Evolutionary conservation across 805 yeast species (phyloP).

Genomic region (Candida sithepensis): DNA sequence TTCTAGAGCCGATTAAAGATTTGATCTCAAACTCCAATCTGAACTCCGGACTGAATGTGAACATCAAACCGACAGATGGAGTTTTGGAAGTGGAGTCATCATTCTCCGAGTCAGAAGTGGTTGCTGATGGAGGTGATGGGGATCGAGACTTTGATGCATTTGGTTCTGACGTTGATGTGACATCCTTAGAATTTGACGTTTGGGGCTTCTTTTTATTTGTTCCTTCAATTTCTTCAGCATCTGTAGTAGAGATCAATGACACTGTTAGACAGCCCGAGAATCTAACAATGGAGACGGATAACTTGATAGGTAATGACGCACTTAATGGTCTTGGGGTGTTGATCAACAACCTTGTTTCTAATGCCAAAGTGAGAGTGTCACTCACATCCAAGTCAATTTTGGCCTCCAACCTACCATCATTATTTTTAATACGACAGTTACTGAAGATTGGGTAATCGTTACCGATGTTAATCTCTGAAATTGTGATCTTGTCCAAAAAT

Average conservation of each 20-base stretch:
- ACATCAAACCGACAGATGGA: slow-evolving; percentile 63
- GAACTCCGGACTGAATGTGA: slow-evolving; percentile 90
- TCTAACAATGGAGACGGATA: slow-evolving; percentile 83
- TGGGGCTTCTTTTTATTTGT: slow-evolving; percentile 7
- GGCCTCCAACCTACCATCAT: slow-evolving; percentile 64
- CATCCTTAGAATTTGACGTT: slow-evolving; percentile 10
- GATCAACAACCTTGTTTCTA: slow-evolving; percentile 72
- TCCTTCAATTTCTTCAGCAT: slow-evolving; percentile 22
- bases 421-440: slow-evolving; percentile 72
- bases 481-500: slow-evolving; percentile 69
- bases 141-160: too few relatives aligned
- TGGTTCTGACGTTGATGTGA: too few relatives aligned
- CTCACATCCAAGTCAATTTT: slow-evolving; percentile 87
- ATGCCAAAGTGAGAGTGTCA: slow-evolving; percentile 81
- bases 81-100: slow-evolving; percentile 4
- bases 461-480: slow-evolving; percentile 89
- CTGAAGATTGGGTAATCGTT: slow-evolving; percentile 94
- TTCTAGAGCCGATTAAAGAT: slow-evolving; percentile 87
- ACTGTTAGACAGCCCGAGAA: slow-evolving; percentile 89
- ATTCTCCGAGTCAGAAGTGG: not conserved
- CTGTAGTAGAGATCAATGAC: slow-evolving; percentile 48
- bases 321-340: slow-evolving; percentile 82
- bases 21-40: slow-evolving; percentile 83
- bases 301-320: slow-evolving; percentile 81
- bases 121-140: too few relatives aligned